Percentiles rank a stretch among this genome's conserved stretches.
Evolutionary conservation across 371 early-diverging fungal species (phyloP).

Genomic region (Batkoa obscura): DNA sequence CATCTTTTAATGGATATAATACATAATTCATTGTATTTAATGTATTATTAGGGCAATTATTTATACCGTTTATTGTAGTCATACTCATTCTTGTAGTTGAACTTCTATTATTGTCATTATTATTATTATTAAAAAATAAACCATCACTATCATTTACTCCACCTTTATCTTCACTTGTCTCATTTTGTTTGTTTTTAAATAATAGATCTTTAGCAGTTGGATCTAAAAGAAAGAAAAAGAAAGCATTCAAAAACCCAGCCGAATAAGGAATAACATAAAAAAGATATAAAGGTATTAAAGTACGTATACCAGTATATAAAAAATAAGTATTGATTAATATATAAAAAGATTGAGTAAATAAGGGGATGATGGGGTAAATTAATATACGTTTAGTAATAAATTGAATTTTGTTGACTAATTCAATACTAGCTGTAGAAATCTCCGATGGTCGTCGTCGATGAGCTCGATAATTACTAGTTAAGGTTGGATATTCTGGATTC

Average conservation of each 20-base stretch:
- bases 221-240: constrained; percentile 1
- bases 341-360: background rate
- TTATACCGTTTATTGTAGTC: no score
- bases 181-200: no score
- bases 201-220: background rate
- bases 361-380: constrained; percentile 1
- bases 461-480: background rate
- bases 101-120: no score
- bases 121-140: no score
- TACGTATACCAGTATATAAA: background rate
- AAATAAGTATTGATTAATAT: constrained; percentile 2
- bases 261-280: constrained; percentile 3
- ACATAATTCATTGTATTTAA: no score
- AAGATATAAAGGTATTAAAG: background rate
- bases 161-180: no score
- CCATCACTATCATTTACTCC: no score
- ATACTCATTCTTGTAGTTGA: no score
- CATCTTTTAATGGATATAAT: no score
- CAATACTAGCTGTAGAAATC: background rate
- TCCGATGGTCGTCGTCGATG: no score
- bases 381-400: background rate
- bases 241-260: background rate
- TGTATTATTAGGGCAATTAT: no score
- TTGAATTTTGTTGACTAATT: background rate
- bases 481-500: background rate